Evolutionary conservation across 2,329 filamentous ascomycete species (phyloP).

Genomic region (Monilinia fructigena): DNA sequence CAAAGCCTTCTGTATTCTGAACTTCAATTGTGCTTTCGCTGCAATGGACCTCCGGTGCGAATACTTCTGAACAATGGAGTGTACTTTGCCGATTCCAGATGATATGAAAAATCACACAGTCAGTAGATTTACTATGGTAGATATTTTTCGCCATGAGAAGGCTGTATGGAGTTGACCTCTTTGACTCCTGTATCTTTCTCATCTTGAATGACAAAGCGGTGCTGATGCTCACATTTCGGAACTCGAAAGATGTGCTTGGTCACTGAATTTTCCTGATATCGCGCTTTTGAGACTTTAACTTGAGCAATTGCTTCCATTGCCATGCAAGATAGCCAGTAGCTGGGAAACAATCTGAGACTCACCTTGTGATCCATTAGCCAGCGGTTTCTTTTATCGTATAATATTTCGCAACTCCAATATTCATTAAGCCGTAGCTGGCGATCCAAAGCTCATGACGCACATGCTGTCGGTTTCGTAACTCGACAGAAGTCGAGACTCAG

Average conservation of each 20-base stretch:
- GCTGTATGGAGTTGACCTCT: neutral
- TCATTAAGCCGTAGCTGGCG: slow-evolving; percentile 32
- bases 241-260: neutral
- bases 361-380: slow-evolving; percentile 46
- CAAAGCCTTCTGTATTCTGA: neutral
- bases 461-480: slow-evolving; percentile 42
- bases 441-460: slow-evolving; percentile 43
- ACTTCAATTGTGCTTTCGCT: neutral
- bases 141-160: neutral
- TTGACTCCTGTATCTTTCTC: neutral
- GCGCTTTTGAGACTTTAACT: neutral
- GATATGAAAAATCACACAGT: neutral
- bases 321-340: slow-evolving; percentile 47
- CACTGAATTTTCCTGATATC: neutral
- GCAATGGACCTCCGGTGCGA: neutral
- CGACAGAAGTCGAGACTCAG: slow-evolving; percentile 48
- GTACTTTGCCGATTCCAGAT: neutral
- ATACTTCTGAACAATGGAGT: neutral
- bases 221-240: neutral
- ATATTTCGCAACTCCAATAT: slow-evolving; percentile 23
- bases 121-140: neutral
- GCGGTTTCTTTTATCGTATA: slow-evolving; percentile 42
- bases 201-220: neutral
- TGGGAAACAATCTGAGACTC: slow-evolving; percentile 49
- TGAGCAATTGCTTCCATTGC: neutral